Evolutionary conservation across 1,284 basidiomycete species (phyloP).

Genomic region (Sanghuangporus baumii): DNA sequence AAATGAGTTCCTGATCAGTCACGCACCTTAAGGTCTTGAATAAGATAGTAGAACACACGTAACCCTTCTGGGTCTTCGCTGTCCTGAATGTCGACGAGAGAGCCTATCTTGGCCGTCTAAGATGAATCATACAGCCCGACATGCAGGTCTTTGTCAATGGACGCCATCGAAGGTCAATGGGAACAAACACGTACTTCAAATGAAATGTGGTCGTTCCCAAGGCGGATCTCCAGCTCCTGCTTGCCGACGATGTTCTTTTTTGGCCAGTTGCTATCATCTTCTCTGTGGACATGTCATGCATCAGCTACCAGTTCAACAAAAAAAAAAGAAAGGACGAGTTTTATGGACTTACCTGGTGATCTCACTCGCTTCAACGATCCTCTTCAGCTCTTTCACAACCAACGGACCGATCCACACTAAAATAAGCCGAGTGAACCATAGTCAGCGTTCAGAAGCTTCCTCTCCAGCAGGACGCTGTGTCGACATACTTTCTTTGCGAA

Average conservation of each 20-base stretch:
- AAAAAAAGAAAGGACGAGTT: background rate
- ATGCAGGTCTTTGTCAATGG: background rate
- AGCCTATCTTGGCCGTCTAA: constrained; percentile 97
- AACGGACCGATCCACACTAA: constrained; percentile 92
- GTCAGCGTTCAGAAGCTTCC: background rate
- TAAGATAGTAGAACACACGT: constrained; percentile 98
- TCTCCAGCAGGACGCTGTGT: background rate
- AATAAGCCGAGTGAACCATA: constrained; percentile 1
- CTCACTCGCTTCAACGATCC: constrained; percentile 92
- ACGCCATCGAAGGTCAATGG: background rate
- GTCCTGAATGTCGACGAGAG: constrained; percentile 93
- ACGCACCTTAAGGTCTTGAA: constrained; percentile 91
- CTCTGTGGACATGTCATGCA: constrained; percentile 47
- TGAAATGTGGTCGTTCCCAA: constrained; percentile 94
- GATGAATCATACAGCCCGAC: background rate
- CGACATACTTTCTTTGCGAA: constrained; percentile 93
- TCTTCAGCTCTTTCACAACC: constrained; percentile 89
- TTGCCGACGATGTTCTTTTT: constrained; percentile 98
- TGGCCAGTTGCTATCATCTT: constrained; percentile 97
- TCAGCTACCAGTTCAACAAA: background rate
- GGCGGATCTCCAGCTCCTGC: constrained; percentile 92
- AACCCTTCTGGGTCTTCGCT: constrained; percentile 97
- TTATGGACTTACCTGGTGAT: constrained; percentile 78
- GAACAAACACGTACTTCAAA: constrained; percentile 77
- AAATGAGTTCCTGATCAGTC: background rate